Evolutionary conservation across 2,329 filamentous ascomycete genomes (phyloP), one percentile per base, ranked within the genome.

Genomic region (Calonectria hawksworthii): DNA sequence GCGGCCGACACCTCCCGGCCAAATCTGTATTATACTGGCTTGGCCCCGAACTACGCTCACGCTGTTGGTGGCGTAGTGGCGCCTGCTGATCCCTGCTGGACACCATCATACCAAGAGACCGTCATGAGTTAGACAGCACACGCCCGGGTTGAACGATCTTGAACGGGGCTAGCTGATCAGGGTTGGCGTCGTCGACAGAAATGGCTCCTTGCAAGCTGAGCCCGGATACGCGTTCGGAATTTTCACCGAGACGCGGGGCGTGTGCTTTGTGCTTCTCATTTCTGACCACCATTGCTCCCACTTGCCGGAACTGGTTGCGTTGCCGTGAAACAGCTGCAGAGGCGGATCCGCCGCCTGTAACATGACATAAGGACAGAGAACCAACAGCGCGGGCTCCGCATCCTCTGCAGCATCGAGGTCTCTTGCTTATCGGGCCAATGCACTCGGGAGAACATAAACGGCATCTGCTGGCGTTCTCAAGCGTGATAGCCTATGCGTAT

Each of bases 41-140:
- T 10, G 56, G 5, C 44, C 34, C 14, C 23, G 16, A 63, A 63
- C 16, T 5, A 3, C 9, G 18, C 56, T 63, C 11, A 3, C 9
- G 18, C 56, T 63, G 56, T 63, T 63, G 56, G 34, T 41, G 34
- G 56, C 36, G 23, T 32, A 18, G 56, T 61, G n/a, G 56, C 34
- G 56, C n/a, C 26, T 41, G 34, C 56, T 63, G 34, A 63, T 63
- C 56, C 56, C n/a, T 63, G 56, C 36, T 63, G 14, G 34, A 63
- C 56, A 63, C 56, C 56, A 63, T 41, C 56, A 63, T 63, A 10
- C 56, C 56, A 63, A 9, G 56, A 18, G 38, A 28, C 56, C 56
- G 56, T 63, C 41, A n/a, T 13, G 6, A 47, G 44, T n/a, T 47
- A 47, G 44, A 23, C 44, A 23, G 44, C 44, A 47, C 44, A 47